Percentiles rank a stretch among this genome's conserved stretches.
phyloP scores from a whole-genome alignment of 2,329 filamentous ascomycete genomes.

The Anthostomella pinea region DNA sequence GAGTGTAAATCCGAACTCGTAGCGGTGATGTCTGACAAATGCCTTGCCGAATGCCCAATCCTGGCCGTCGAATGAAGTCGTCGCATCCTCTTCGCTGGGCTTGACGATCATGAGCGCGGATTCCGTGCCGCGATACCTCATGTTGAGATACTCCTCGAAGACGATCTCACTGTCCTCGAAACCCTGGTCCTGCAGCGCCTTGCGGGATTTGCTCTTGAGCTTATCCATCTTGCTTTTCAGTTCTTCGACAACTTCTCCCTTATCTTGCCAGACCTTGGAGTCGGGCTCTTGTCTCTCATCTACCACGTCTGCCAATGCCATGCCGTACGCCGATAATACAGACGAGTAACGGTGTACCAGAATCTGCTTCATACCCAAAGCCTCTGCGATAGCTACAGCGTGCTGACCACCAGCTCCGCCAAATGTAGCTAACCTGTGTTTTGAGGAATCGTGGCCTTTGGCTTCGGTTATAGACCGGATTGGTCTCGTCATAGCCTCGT shows the following conservation, averaged over 20 bases:
- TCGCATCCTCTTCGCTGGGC: conserved; percentile 60
- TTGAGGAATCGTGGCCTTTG: conserved; percentile 86
- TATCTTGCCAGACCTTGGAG: conserved; percentile 59
- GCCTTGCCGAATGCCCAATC: conserved; percentile 82
- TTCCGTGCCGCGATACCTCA: conserved; percentile 88
- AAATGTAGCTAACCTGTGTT: conserved; percentile 87
- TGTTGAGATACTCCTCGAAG: conserved; percentile 91
- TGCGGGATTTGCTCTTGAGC: conserved; percentile 71
- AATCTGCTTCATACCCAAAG: conserved; percentile 80
- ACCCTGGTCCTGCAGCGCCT: conserved; percentile 70
- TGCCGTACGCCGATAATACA: conserved; percentile 85
- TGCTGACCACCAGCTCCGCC: conserved; percentile 90
- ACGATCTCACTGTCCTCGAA: conserved; percentile 72
- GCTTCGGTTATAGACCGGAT: conserved; percentile 90
- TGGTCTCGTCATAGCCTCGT: conserved; percentile 87
- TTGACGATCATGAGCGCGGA: conserved; percentile 87
- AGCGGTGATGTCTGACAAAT: conserved; percentile 82
- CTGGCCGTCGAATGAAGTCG: conserved; percentile 58
- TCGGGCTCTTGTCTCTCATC: conserved; percentile 84
- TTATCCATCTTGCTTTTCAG: conserved; percentile 73
- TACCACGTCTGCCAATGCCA: conserved; percentile 90
- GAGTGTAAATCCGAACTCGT: conserved; percentile 90
- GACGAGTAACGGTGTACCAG: conserved; percentile 85
- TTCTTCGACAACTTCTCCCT: conserved; percentile 55
- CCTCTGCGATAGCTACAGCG: conserved; percentile 84